Conservation (phyloP, 345 rosid genomes). For the Rhizophora mangle region DNA sequence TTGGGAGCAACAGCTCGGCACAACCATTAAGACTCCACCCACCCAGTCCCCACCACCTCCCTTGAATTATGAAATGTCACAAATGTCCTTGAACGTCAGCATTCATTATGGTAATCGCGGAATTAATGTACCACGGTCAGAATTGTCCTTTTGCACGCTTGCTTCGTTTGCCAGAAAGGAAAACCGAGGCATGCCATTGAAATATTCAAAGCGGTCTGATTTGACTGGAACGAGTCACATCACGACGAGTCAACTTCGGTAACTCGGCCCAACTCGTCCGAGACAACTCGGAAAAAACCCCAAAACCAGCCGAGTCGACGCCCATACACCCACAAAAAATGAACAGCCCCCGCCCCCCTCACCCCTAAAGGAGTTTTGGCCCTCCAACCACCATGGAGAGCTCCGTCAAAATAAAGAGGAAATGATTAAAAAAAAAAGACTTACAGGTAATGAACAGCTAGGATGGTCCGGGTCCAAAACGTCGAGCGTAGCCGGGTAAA, state of each 20-base stretch:
- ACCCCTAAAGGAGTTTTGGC: neutral
- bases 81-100: constrained; percentile 27
- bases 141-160: constrained; percentile 21
- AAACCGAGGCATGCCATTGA: neutral
- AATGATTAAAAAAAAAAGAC: constrained; percentile 3
- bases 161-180: neutral
- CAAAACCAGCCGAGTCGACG: constrained; percentile 11
- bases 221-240: constrained; percentile 35
- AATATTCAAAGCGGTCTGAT: constrained; percentile 22
- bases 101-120: neutral
- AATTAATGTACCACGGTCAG: constrained; percentile 17
- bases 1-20: constrained; percentile 49
- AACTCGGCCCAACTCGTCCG: constrained; percentile 23
- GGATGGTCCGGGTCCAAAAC: constrained; percentile 14
- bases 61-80: constrained; percentile 1
- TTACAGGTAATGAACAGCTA: constrained; percentile 32
- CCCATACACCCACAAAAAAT: neutral
- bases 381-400: neutral
- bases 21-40: constrained; percentile 25
- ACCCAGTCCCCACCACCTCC: too few relatives aligned
- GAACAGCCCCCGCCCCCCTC: neutral
- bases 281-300: neutral
- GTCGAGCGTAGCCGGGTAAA: constrained; percentile 12
- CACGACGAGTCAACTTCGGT: constrained; percentile 1
- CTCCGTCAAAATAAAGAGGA: neutral